Evolutionary conservation across 805 yeast species (phyloP).

Genomic region (Wickerhamiella qilinensis): DNA sequence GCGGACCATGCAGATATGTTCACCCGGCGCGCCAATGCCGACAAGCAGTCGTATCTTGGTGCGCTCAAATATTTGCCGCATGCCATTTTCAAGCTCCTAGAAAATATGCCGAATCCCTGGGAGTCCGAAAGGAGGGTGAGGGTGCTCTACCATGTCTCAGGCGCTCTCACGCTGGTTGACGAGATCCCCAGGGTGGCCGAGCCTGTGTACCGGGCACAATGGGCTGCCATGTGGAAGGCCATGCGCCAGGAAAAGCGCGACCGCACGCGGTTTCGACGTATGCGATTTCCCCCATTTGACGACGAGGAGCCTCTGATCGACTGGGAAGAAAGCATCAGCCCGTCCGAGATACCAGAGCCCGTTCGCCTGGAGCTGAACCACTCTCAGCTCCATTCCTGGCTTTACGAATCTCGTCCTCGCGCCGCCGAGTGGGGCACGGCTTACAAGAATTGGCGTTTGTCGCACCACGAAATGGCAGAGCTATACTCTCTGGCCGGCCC

Average conservation of each 20-base stretch:
- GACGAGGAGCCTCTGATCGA: conserved; percentile 91
- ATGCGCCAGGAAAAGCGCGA: conserved; percentile 94
- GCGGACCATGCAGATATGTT: conserved; percentile 75
- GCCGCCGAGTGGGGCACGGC: conserved; percentile 56
- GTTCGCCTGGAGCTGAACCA: not conserved
- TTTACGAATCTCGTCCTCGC: conserved; percentile 65
- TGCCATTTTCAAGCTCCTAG: conserved; percentile 74
- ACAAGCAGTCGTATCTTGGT: conserved; percentile 75
- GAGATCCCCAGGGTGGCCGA: conserved; percentile 85
- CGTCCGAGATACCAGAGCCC: conserved; percentile 55
- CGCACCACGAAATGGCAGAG: conserved; percentile 43
- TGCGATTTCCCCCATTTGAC: conserved; percentile 91
- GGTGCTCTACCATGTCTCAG: conserved; percentile 78
- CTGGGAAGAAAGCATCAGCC: conserved; percentile 67
- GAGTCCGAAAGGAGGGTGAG: conserved; percentile 70
- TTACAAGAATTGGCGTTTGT: conserved; percentile 55
- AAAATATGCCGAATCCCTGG: conserved; percentile 99
- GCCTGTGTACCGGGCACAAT: conserved; percentile 82
- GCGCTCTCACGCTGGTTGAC: conserved; percentile 90
- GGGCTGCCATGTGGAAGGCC: conserved; percentile 86
- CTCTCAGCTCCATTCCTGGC: conserved; percentile 30
- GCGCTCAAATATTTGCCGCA: conserved; percentile 93
- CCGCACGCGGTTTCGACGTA: conserved; percentile 72
- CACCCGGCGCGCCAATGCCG: conserved; percentile 59
- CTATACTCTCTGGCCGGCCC: conserved; percentile 60